These are phyloP conservation scores for Leishmania major DNA, from an alignment of 208 protist species.

Conservation along the genomic window DNA sequence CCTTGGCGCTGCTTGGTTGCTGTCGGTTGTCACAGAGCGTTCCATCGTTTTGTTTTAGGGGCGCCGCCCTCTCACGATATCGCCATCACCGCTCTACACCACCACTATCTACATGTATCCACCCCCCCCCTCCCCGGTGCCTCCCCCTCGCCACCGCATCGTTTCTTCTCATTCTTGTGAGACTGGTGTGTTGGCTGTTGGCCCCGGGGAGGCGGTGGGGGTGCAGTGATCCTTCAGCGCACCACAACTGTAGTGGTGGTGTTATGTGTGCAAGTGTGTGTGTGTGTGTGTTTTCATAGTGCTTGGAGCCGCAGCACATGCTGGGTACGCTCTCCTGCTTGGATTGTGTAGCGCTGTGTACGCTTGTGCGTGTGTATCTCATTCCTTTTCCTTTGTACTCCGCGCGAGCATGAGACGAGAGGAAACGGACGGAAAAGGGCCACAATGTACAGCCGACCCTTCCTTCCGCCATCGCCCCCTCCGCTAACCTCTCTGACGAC, in stretches of 20 bases:
- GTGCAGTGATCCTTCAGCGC: neutral
- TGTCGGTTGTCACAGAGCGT: neutral
- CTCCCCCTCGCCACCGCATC: neutral
- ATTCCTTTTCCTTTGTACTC: neutral
- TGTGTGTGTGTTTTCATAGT: neutral
- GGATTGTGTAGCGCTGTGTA: neutral
- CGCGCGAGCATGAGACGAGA: neutral
- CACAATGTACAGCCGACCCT: neutral
- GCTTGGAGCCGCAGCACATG: neutral
- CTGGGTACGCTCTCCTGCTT: neutral
- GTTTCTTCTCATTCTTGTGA: neutral
- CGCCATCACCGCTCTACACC: too few species aligned
- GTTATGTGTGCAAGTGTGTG: neutral
- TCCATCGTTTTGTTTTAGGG: too few species aligned
- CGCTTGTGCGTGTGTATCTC: neutral
- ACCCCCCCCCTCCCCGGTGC: too few species aligned
- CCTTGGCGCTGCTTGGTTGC: neutral
- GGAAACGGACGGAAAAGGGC: neutral
- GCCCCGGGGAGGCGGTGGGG: too few species aligned
- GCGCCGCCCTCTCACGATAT: too few species aligned
- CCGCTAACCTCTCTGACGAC: neutral
- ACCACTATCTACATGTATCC: too few species aligned
- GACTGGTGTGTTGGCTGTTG: neutral
- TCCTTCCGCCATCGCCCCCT: neutral
- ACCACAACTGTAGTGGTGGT: neutral